A percentile compares a stretch with the other conserved stretches of the same genome.
phyloP scores from a whole-genome alignment of 1,284 basidiomycete genomes.

The Mycena citricolor region DNA sequence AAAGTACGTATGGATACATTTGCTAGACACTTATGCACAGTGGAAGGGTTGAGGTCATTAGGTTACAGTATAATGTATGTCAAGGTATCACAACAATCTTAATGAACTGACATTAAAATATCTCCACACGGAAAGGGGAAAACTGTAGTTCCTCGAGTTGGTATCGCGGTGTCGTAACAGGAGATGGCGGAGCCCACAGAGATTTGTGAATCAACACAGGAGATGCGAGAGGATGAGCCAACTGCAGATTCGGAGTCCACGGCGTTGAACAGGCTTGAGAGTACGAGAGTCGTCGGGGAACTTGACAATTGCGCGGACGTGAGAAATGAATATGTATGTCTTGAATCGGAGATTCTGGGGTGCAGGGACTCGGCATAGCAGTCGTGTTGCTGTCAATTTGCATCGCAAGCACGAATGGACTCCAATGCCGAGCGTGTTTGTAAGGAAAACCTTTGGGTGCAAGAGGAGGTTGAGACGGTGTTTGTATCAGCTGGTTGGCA shows the following conservation, averaged over 20 bases:
- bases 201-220: slow-evolving; percentile 21
- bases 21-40: neutral
- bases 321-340: slow-evolving; percentile 12
- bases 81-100: neutral
- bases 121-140: slow-evolving; percentile 16
- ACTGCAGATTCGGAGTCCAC: slow-evolving; percentile 11
- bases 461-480: slow-evolving; percentile 18
- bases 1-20: no score
- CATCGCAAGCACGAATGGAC: slow-evolving; percentile 4
- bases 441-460: slow-evolving; percentile 8
- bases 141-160: slow-evolving; percentile 19
- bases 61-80: neutral
- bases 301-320: slow-evolving; percentile 4
- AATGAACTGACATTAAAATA: slow-evolving; percentile 7
- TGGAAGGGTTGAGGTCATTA: neutral
- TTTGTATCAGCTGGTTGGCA: slow-evolving; percentile 22
- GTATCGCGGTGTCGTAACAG: slow-evolving; percentile 15
- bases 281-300: slow-evolving; percentile 23
- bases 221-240: slow-evolving; percentile 20
- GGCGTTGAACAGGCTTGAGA: slow-evolving; percentile 12
- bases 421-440: slow-evolving; percentile 15
- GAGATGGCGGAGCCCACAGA: slow-evolving; percentile 7
- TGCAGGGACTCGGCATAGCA: slow-evolving; percentile 7
- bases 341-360: slow-evolving; percentile 17
- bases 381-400: slow-evolving; percentile 11